Conservation (phyloP, 83 land plant genomes). For the Isoetes engelmannii region DNA sequence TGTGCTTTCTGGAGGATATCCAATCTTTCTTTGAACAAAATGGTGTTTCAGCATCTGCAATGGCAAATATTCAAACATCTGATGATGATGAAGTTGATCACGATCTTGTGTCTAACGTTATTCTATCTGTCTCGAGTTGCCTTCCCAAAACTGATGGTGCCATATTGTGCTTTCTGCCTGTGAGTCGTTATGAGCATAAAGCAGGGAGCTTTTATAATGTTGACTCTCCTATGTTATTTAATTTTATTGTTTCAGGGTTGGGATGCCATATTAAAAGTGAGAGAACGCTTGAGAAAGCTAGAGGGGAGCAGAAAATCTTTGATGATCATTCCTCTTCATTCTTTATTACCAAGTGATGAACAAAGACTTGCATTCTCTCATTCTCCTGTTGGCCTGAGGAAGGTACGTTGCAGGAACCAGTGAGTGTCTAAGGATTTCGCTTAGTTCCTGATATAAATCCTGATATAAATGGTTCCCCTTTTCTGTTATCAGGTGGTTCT, state of each 20-base stretch:
- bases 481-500: constrained; percentile 22
- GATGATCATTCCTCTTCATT: constrained; percentile 25
- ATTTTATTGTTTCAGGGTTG: constrained; percentile 18
- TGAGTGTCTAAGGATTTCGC: background rate
- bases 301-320: constrained; percentile 10
- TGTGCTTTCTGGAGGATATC: constrained; percentile 21
- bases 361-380: constrained; percentile 28
- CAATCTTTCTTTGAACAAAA: constrained; percentile 18
- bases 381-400: constrained; percentile 25
- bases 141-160: constrained; percentile 27
- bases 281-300: constrained; percentile 21
- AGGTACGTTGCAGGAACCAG: constrained; percentile 15
- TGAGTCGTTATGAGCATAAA: constrained; percentile 6
- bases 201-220: background rate
- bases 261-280: constrained; percentile 23
- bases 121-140: constrained; percentile 17
- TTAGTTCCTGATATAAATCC: background rate
- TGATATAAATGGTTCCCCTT: background rate
- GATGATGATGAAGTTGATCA: constrained; percentile 32
- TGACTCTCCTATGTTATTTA: background rate
- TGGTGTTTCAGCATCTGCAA: constrained; percentile 1
- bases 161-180: constrained; percentile 33
- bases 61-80: constrained; percentile 6
- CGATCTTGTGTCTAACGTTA: constrained; percentile 20
- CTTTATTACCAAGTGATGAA: constrained; percentile 30